A percentile compares a stretch with the other conserved stretches of the same genome.
Conservation (phyloP, 225 moss, liverwort and hornwort genomes). For the Physcomitrium patens region DNA sequence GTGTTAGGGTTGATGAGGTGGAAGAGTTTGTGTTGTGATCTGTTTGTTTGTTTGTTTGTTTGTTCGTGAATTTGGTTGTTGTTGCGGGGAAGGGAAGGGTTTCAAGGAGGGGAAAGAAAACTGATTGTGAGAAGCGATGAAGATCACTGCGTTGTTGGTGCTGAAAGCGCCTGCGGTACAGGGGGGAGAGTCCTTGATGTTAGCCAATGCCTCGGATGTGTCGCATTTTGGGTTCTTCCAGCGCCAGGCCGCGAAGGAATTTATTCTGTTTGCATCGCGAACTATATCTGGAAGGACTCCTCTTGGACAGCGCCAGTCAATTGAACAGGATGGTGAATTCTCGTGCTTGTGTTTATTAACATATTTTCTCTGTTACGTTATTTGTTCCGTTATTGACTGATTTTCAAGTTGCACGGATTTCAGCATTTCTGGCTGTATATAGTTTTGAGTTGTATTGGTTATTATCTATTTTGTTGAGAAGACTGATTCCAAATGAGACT, state of each 20-base stretch:
- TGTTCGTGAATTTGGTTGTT: neutral
- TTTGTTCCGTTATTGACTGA: neutral
- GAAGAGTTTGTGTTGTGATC: too few relatives aligned
- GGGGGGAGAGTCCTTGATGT: constrained; percentile 64
- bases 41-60: too few relatives aligned
- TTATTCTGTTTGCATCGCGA: constrained; percentile 92
- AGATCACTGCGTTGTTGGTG: constrained; percentile 85
- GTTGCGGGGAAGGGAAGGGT: neutral
- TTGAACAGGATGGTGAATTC: constrained; percentile 90
- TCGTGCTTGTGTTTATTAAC: neutral
- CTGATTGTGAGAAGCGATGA: constrained; percentile 55
- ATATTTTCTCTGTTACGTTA: neutral
- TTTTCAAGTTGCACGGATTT: too few relatives aligned
- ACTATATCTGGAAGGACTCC: constrained; percentile 96
- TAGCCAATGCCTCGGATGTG: constrained; percentile 92
- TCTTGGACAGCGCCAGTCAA: constrained; percentile 90
- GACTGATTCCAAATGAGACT: too few relatives aligned
- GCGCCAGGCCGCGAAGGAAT: constrained; percentile 82
- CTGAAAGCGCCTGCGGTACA: constrained; percentile 72
- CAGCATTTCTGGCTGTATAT: too few relatives aligned
- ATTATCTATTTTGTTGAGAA: too few relatives aligned
- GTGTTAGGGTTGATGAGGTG: too few relatives aligned
- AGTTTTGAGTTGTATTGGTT: too few relatives aligned
- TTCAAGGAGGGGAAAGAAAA: neutral
- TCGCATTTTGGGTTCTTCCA: constrained; percentile 98